Conservation (phyloP, 768 basidiomycete species). For the Daedaleopsis sinensis region DNA sequence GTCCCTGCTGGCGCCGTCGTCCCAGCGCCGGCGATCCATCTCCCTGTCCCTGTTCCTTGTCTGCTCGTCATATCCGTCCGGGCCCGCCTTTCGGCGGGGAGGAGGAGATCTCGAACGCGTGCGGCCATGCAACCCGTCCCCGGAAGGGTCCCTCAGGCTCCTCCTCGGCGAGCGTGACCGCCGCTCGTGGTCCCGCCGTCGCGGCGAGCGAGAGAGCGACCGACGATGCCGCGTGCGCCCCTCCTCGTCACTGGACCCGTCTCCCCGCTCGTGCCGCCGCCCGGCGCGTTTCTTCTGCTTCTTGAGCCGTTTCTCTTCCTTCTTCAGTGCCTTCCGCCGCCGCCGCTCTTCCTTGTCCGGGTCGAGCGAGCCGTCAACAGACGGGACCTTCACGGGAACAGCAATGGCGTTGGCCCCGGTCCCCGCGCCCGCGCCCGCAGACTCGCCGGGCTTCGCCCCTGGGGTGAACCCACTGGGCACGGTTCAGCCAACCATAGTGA, state of each 20-base stretch:
- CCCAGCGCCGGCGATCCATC: slow-evolving; percentile 56
- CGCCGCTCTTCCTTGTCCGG: slow-evolving; percentile 38
- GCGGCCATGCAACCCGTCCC: slow-evolving; percentile 8
- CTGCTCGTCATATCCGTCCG: slow-evolving; percentile 34
- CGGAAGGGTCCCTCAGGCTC: slow-evolving; percentile 10
- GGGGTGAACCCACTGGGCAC: slow-evolving; percentile 69
- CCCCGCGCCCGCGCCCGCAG: slow-evolving; percentile 10
- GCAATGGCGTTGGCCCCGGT: slow-evolving; percentile 37
- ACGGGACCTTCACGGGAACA: slow-evolving; percentile 19
- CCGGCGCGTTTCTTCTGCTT: slow-evolving; percentile 52
- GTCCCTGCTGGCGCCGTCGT: slow-evolving; percentile 44
- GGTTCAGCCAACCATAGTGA: neutral
- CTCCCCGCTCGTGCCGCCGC: slow-evolving; percentile 21
- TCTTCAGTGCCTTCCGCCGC: slow-evolving; percentile 45
- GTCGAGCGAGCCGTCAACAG: slow-evolving; percentile 17
- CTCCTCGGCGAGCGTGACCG: neutral
- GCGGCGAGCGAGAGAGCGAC: slow-evolving; percentile 41
- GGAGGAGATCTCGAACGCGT: slow-evolving; percentile 25
- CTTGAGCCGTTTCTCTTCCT: slow-evolving; percentile 59
- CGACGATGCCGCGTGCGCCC: slow-evolving; percentile 8
- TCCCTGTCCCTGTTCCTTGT: slow-evolving; percentile 43
- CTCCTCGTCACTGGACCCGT: slow-evolving; percentile 17
- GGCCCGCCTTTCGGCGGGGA: slow-evolving; percentile 17
- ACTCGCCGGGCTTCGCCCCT: slow-evolving; percentile 18
- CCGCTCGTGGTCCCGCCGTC: slow-evolving; percentile 11